These are phyloP conservation scores for Trichoderma guizhouense DNA, from an alignment of 2,329 filamentous ascomycete species.

Conservation along the genomic window DNA sequence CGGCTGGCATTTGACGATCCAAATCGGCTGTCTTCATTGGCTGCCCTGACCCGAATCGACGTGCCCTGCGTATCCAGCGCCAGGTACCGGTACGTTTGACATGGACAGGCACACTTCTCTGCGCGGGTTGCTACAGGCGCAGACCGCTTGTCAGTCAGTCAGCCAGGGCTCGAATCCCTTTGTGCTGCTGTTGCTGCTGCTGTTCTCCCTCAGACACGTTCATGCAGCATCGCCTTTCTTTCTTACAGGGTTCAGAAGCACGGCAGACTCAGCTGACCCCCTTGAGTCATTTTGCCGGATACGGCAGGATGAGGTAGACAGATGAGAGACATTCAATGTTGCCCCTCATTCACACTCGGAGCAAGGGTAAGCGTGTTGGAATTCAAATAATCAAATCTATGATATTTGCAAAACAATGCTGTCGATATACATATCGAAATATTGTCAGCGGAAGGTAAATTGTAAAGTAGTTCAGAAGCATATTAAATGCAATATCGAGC, in stretches of 20 bases:
- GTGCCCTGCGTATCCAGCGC: background rate
- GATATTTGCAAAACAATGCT: background rate
- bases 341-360: background rate
- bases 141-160: constrained; percentile 7
- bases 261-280: background rate
- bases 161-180: background rate
- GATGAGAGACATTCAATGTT: background rate
- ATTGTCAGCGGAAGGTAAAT: background rate
- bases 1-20: background rate
- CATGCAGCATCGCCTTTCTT: background rate
- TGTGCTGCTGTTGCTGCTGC: background rate
- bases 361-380: too few relatives aligned
- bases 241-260: background rate
- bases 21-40: background rate
- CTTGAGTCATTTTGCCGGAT: constrained; percentile 1
- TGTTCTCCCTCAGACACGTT: background rate
- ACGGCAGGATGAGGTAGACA: background rate
- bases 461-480: background rate
- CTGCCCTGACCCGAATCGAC: background rate
- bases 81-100: background rate
- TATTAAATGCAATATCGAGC: background rate
- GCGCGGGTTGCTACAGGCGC: background rate
- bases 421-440: background rate
- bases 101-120: background rate
- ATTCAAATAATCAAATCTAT: background rate